Conservation (phyloP, 768 basidiomycete species). For the Tulasnella sp. region DNA sequence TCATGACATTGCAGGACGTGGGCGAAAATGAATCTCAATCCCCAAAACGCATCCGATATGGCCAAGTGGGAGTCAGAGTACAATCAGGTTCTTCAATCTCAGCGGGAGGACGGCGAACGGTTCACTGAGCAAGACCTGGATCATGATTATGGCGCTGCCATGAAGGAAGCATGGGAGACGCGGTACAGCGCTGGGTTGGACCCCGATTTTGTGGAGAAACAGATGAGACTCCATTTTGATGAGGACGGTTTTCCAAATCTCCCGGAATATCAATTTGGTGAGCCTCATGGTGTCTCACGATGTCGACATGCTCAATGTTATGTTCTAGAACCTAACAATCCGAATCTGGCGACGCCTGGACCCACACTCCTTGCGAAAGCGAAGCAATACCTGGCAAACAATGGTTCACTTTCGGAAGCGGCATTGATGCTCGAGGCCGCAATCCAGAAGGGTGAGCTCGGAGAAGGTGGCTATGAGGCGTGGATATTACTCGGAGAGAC, state of each 20-base stretch:
- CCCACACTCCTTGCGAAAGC: slow-evolving; percentile 50
- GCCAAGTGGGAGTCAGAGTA: slow-evolving; percentile 78
- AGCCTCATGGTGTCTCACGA: slow-evolving; percentile 21
- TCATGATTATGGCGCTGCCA: slow-evolving; percentile 43
- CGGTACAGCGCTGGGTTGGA: slow-evolving; percentile 31
- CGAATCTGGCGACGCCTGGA: slow-evolving; percentile 36
- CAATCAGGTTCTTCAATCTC: slow-evolving; percentile 57
- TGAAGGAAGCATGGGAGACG: slow-evolving; percentile 54
- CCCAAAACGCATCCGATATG: slow-evolving; percentile 38
- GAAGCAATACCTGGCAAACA: slow-evolving; percentile 60
- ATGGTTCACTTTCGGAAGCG: slow-evolving; percentile 80
- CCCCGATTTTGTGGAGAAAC: slow-evolving; percentile 24
- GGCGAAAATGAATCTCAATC: slow-evolving; percentile 6
- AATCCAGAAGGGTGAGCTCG: slow-evolving; percentile 68
- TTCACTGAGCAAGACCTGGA: slow-evolving; percentile 34
- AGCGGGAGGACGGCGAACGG: slow-evolving; percentile 46
- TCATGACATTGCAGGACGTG: slow-evolving; percentile 5
- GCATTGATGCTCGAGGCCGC: slow-evolving; percentile 82
- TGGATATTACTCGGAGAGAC: slow-evolving; percentile 90
- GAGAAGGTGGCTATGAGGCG: slow-evolving; percentile 72
- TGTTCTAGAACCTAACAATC: slow-evolving; percentile 54
- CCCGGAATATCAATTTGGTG: slow-evolving; percentile 66
- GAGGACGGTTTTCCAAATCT: slow-evolving; percentile 66
- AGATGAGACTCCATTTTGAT: slow-evolving; percentile 33
- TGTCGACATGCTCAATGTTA: slow-evolving; percentile 4